A percentile compares a stretch with the other conserved stretches of the same genome.
phyloP scores from a whole-genome alignment of 495 filamentous ascomycete genomes.

The Talaromyces ruber region DNA sequence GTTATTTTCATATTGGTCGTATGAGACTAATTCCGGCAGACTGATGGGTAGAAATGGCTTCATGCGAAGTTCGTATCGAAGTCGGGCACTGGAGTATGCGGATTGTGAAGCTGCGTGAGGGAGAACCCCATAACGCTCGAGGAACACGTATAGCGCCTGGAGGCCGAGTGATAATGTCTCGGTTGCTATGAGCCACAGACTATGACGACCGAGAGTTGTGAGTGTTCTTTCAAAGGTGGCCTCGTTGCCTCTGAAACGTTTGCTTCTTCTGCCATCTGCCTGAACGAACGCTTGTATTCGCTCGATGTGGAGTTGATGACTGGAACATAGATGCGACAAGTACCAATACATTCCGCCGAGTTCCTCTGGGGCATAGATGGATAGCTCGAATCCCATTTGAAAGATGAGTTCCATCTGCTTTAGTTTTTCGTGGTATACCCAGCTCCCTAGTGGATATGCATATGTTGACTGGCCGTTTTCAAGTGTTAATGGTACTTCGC shows the following conservation, averaged over 20 bases:
- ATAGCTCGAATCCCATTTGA: conserved; percentile 92
- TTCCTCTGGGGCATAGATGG: conserved; percentile 82
- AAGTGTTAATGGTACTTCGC: conserved; percentile 48
- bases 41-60: conserved; percentile 69
- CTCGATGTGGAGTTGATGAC: conserved; percentile 50
- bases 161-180: conserved; percentile 65
- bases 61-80: conserved; percentile 86
- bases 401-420: conserved; percentile 79
- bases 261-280: conserved; percentile 6
- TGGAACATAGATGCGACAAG: conserved; percentile 38
- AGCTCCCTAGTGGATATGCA: conserved; percentile 71
- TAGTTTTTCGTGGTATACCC: conserved; percentile 85
- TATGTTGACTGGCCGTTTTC: conserved; percentile 40
- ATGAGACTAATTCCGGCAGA: conserved; percentile 62
- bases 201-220: conserved; percentile 48
- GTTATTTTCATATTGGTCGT: conserved; percentile 45
- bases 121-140: conserved; percentile 54
- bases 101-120: conserved; percentile 40
- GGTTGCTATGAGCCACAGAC: conserved; percentile 59
- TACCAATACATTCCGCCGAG: conserved; percentile 88
- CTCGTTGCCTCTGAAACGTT: conserved; percentile 18
- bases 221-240: conserved; percentile 43
- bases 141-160: conserved; percentile 54
- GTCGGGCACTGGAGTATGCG: conserved; percentile 59
- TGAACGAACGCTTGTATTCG: conserved; percentile 56